These are phyloP conservation scores for Takakia lepidozioides DNA, from an alignment of 225 moss, liverwort and hornwort species.

Conservation along the genomic window DNA sequence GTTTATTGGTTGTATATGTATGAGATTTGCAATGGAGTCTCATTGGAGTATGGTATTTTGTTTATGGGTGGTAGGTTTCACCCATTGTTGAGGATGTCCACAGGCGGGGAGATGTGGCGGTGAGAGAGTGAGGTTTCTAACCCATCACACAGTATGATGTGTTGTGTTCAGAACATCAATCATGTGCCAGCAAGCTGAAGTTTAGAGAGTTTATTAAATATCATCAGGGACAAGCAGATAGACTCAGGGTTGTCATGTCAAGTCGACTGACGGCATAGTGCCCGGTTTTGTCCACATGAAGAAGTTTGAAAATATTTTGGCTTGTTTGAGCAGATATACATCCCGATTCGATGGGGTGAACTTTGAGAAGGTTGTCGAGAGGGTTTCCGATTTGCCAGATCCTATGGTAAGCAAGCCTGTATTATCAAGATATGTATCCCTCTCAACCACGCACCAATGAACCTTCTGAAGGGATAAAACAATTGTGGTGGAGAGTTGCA, in stretches of 20 bases:
- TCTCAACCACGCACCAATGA: too few relatives aligned
- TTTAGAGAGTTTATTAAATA: too few relatives aligned
- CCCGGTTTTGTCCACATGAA: too few relatives aligned
- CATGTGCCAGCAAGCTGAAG: too few relatives aligned
- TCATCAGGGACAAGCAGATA: too few relatives aligned
- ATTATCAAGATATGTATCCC: too few relatives aligned
- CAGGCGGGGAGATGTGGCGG: slow-evolving; percentile 71
- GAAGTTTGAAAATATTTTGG: too few relatives aligned
- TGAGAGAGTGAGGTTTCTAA: slow-evolving; percentile 56
- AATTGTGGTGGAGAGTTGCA: too few relatives aligned
- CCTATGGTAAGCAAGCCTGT: slow-evolving; percentile 66
- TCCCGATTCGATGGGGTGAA: slow-evolving; percentile 70
- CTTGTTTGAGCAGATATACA: slow-evolving; percentile 59
- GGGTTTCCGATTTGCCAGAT: slow-evolving; percentile 64
- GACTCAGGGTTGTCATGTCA: too few relatives aligned
- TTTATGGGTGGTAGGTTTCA: slow-evolving; percentile 47
- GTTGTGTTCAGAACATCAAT: too few relatives aligned
- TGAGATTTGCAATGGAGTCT: neutral
- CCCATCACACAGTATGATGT: neutral
- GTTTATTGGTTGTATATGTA: neutral
- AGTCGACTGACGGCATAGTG: too few relatives aligned
- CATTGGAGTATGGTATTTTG: neutral
- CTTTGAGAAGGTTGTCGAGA: slow-evolving; percentile 48
- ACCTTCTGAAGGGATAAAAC: too few relatives aligned
- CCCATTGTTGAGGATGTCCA: slow-evolving; percentile 85